Conservation (phyloP, 2,329 filamentous ascomycete genomes). For the Trichoderma oligosporum region DNA sequence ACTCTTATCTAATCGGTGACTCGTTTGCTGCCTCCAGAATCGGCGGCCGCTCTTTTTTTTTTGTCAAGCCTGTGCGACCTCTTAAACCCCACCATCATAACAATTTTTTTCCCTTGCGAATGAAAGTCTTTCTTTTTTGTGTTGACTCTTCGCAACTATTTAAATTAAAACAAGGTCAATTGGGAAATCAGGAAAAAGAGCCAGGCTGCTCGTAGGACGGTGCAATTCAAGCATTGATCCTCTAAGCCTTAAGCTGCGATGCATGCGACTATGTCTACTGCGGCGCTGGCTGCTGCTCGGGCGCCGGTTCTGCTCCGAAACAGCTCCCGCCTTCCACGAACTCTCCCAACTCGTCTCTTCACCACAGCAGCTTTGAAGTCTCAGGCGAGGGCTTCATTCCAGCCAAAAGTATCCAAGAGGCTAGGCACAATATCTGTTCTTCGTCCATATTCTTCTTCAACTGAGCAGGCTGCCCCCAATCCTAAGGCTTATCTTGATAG, state of each 20-base stretch:
- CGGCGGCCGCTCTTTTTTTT: constrained; percentile 8
- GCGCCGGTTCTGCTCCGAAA: constrained; percentile 56
- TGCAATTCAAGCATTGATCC: constrained; percentile 36
- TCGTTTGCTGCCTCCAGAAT: constrained; percentile 13
- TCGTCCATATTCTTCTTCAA: constrained; percentile 40
- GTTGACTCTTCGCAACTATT: constrained; percentile 22
- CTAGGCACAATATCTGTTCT: constrained; percentile 46
- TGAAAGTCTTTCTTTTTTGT: constrained; percentile 21
- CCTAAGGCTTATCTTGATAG: constrained; percentile 85
- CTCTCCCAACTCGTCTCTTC: constrained; percentile 45
- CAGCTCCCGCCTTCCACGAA: constrained; percentile 47
- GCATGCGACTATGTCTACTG: constrained; percentile 38
- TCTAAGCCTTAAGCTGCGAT: constrained; percentile 32
- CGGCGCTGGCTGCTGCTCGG: constrained; percentile 48
- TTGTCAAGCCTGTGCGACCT: not conserved
- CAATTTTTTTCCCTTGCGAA: not conserved
- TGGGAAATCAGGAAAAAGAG: constrained; percentile 28
- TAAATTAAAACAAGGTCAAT: constrained; percentile 29
- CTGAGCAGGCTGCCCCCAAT: constrained; percentile 67
- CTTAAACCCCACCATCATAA: constrained; percentile 19
- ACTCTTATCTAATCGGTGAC: constrained; percentile 20
- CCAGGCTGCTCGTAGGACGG: constrained; percentile 36
- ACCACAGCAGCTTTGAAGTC: constrained; percentile 36
- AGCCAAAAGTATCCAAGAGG: constrained; percentile 39
- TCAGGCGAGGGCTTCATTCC: constrained; percentile 33